These are phyloP conservation scores for Penicillium alfredii DNA, from an alignment of 495 filamentous ascomycete genomes.

Conservation along the genomic window DNA sequence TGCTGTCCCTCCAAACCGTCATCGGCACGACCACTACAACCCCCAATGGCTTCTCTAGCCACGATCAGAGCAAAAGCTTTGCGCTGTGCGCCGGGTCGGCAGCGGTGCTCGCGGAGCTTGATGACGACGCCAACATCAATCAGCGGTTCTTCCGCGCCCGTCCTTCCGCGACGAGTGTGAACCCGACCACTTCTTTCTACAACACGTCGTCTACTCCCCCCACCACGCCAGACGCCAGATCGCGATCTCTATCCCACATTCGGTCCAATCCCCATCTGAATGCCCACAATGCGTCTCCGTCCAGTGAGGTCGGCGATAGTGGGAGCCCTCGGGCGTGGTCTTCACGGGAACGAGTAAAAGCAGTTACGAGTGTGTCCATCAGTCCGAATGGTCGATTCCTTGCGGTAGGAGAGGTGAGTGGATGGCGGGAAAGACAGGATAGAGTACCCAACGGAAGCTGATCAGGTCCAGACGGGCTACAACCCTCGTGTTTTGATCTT, in stretches of 20 bases:
- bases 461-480: conserved; percentile 65
- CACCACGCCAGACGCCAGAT: conserved; percentile 37
- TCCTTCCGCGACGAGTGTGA: conserved; percentile 67
- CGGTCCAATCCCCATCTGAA: conserved; percentile 26
- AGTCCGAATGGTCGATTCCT: conserved; percentile 85
- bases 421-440: not conserved
- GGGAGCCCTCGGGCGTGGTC: conserved; percentile 68
- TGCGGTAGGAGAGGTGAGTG: conserved; percentile 77
- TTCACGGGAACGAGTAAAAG: conserved; percentile 83
- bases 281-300: conserved; percentile 31
- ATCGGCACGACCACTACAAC: conserved; percentile 83
- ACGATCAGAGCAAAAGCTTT: conserved; percentile 64
- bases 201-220: conserved; percentile 60
- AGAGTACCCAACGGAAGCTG: conserved; percentile 14
- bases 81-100: conserved; percentile 89
- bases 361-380: conserved; percentile 89
- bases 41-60: conserved; percentile 78
- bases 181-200: conserved; percentile 47
- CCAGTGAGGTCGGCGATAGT: conserved; percentile 51
- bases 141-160: conserved; percentile 89
- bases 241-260: conserved; percentile 28
- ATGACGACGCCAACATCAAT: conserved; percentile 60
- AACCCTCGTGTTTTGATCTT: conserved; percentile 88
- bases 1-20: conserved; percentile 70
- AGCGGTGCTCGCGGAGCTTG: conserved; percentile 81